Evolutionary conservation across 202 grass and related monocot genomes (phyloP).

Genomic region (Carex sylvatica): DNA sequence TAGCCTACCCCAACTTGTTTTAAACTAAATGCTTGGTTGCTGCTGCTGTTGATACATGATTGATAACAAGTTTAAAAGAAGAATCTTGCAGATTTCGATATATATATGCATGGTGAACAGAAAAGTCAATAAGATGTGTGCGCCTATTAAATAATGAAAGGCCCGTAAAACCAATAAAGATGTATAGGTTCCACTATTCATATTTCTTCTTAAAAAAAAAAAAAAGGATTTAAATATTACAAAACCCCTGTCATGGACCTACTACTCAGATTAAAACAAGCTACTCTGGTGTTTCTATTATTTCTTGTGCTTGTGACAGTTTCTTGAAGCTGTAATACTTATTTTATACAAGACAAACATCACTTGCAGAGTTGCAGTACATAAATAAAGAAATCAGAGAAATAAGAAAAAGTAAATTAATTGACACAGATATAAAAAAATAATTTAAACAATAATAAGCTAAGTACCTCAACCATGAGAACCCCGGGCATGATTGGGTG

Average conservation of each 20-base stretch:
- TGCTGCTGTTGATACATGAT: background rate
- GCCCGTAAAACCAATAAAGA: background rate
- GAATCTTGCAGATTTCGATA: background rate
- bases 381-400: conserved; percentile 4
- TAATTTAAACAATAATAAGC: background rate
- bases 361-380: background rate
- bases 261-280: background rate
- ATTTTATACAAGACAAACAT: background rate
- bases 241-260: background rate
- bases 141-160: background rate
- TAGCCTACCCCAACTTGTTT: no score
- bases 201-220: background rate
- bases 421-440: background rate
- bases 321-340: background rate
- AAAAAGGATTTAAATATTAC: background rate
- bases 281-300: background rate
- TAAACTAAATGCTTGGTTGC: no score
- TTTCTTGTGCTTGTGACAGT: background rate
- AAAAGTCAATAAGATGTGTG: background rate
- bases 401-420: background rate
- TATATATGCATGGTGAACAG: background rate
- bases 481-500: conserved; percentile 96
- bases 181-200: background rate
- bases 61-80: background rate
- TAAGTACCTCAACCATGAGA: conserved; percentile 95